Percentiles rank a stretch among this genome's conserved stretches.
These are phyloP conservation scores for Carex sylvatica DNA, from an alignment of 202 grass and related monocot genomes.

Conservation along the genomic window DNA sequence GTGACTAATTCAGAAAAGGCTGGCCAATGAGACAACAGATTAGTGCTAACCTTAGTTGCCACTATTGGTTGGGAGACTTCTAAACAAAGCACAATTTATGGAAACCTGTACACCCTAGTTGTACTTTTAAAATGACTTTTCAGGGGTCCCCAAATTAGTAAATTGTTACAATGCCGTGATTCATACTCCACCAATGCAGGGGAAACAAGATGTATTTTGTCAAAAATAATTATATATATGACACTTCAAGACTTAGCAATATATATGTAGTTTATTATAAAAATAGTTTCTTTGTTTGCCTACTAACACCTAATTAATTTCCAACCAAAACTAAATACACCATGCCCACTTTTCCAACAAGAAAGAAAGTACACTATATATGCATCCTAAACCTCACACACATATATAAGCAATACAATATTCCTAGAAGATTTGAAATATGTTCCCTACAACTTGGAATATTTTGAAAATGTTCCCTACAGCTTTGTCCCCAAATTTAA, in stretches of 20 bases:
- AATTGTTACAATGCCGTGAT: not conserved
- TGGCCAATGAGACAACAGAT: conserved; percentile 11
- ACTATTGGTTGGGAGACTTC: not conserved
- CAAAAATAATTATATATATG: not conserved
- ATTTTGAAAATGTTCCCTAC: not conserved
- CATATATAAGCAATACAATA: not conserved
- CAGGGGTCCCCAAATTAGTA: conserved; percentile 2
- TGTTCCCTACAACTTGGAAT: not conserved
- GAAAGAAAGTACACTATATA: not conserved
- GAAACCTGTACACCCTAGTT: not conserved
- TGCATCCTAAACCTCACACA: not conserved
- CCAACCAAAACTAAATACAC: no score
- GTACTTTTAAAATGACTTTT: not conserved
- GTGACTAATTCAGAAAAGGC: not conserved
- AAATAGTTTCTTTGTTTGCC: no score
- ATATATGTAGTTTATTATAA: no score
- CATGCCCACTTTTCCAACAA: not conserved
- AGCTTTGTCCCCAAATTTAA: not conserved
- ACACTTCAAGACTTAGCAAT: not conserved
- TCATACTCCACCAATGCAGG: not conserved
- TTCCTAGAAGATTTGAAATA: not conserved
- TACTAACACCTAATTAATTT: no score
- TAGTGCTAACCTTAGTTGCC: not conserved
- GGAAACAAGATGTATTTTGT: not conserved
- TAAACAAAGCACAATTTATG: conserved; percentile 6